A percentile compares a stretch with the other conserved stretches of the same genome.
Conservation (phyloP, 148 eudicot species). For the Chenopodium suecicum region DNA sequence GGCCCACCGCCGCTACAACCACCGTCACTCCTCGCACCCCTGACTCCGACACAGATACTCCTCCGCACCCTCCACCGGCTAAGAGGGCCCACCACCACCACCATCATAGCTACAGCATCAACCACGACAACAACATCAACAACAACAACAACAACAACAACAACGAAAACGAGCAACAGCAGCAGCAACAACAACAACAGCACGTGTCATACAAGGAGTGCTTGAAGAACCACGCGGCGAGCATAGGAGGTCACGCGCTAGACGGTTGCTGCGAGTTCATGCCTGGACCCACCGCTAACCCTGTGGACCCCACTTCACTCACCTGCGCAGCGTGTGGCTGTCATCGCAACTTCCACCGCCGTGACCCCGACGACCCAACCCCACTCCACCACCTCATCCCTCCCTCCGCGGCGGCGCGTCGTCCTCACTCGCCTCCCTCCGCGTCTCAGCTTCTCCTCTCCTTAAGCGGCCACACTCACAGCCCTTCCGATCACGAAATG, state of each 20-base stretch:
- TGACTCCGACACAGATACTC: conserved; percentile 48
- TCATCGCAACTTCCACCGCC: conserved; percentile 93
- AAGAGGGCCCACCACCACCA: conserved; percentile 22
- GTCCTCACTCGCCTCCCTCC: conserved; percentile 29
- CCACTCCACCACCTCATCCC: conserved; percentile 30
- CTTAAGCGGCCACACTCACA: conserved; percentile 15
- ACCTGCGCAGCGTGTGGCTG: conserved; percentile 83
- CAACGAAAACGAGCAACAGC: conserved; percentile 13
- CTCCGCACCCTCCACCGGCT: conserved; percentile 33
- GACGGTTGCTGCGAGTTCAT: conserved; percentile 92
- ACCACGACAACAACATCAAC: not conserved
- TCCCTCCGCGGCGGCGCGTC: conserved; percentile 13
- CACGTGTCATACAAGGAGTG: conserved; percentile 61
- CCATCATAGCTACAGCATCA: conserved; percentile 13
- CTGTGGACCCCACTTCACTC: conserved; percentile 45
- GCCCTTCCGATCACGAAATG: conserved; percentile 25
- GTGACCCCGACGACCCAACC: conserved; percentile 43
- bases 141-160: conserved; percentile 1
- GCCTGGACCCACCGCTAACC: conserved; percentile 47
- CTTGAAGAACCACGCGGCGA: conserved; percentile 75
- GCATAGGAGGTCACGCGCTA: conserved; percentile 73
- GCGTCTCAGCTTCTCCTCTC: conserved; percentile 37
- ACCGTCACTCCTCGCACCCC: conserved; percentile 14
- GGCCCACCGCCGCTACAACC: not conserved
- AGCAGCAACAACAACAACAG: not conserved